Evolutionary conservation across 2,329 filamentous ascomycete species (phyloP).

Genomic region (Zelopaecilomyces penicillatus): DNA sequence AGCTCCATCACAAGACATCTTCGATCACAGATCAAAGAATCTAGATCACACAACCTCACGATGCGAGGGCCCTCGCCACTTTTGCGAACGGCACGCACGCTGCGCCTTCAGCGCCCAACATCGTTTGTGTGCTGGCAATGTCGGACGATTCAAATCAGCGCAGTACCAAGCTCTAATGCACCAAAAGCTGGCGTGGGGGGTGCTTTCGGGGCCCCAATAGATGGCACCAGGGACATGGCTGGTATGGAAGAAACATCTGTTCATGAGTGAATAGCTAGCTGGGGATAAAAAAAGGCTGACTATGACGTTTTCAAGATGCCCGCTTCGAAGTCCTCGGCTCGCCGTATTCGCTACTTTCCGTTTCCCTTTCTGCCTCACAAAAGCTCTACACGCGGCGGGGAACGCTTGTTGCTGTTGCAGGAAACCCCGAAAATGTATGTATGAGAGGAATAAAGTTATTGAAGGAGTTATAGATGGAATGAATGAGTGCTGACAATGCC

Average conservation of each 20-base stretch:
- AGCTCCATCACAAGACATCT: conserved; percentile 4
- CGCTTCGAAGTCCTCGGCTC: conserved; percentile 88
- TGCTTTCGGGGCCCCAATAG: conserved; percentile 44
- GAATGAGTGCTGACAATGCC: conserved; percentile 2
- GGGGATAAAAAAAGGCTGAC: background rate
- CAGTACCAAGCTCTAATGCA: conserved; percentile 49
- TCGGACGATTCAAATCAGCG: conserved; percentile 54
- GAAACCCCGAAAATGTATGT: conserved; percentile 79
- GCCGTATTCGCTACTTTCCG: conserved; percentile 88
- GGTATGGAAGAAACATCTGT: conserved; percentile 29
- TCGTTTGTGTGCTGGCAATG: conserved; percentile 46
- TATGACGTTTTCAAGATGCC: conserved; percentile 58
- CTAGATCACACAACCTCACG: conserved; percentile 7
- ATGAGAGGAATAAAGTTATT: background rate
- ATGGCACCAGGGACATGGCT: conserved; percentile 38
- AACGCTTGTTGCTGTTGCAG: conserved; percentile 81
- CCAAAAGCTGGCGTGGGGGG: conserved; percentile 41
- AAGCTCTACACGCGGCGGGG: conserved; percentile 87
- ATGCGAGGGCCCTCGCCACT: conserved; percentile 39
- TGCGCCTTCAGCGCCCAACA: conserved; percentile 18
- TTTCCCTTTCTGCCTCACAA: conserved; percentile 86
- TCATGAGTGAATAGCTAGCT: too few relatives aligned
- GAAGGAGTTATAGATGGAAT: background rate
- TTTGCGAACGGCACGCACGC: conserved; percentile 24
- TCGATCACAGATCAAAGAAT: background rate